Evolutionary conservation across 495 filamentous ascomycete species (phyloP), one percentile per base, ranked within the genome.

Genomic region (Schizothecium vesticola): DNA sequence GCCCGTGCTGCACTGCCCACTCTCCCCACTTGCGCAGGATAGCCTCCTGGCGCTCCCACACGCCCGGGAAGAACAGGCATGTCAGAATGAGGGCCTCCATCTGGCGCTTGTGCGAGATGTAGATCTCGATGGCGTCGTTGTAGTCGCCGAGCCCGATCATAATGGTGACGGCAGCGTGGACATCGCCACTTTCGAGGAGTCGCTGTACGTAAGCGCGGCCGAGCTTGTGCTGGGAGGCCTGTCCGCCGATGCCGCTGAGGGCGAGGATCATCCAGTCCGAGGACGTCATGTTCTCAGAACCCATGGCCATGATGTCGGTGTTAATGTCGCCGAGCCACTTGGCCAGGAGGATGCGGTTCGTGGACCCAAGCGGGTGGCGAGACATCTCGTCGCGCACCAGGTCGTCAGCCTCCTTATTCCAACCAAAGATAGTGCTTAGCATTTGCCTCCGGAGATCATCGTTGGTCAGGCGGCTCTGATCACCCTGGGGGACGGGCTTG

Each of bases 181-280:
- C 85, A 72, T 99, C 95, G 56, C 92, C 93, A 71, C 89, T 89
- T 75, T 96, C 92, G 9, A 98, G 83, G 5, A 98, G 80, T 66
- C 93, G 89, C 81, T 96, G 92, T 23, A 97, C 93, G 77, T 96
- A 97, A 11, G 92, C 91, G 62, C 96, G 90, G 22, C 91, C 94
- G 63, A 98, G 89, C 74, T 94, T 95, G 71, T 95, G 91, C 71
- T 94, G 91, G 7, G 93, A 92, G 13, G 89, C 87, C 65, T 90
- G 84, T 1, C 90, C 88, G 63, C 87, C 86, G 83, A 98, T 96
- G 29, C 91, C 89, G 74, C 92, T 98, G 63, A 99, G 81, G 16
- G 95, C 95, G 7, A 99, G 82, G 68, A 98, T 83, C 93, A 99
- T 97, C 96, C 95, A 99, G 77, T 97, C 96, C 1, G 89, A 90